phyloP scores from a whole-genome alignment of 2,329 filamentous ascomycete genomes.

The Aotearoamyces nothofagi region DNA sequence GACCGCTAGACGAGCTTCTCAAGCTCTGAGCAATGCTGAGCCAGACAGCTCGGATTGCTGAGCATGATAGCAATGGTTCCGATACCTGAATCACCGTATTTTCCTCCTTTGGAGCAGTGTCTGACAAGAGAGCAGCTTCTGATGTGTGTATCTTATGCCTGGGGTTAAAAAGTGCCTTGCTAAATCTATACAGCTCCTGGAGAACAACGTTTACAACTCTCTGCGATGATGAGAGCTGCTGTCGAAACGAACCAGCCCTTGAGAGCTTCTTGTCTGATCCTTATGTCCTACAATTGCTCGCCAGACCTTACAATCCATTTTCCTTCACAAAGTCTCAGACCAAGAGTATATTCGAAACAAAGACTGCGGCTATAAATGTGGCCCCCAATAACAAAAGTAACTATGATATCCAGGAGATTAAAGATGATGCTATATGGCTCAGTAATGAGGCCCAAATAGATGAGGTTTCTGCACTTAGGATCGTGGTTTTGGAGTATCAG shows the following conservation, averaged over 20 bases:
- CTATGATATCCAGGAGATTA: conserved; percentile 65
- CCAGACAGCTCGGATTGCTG: conserved; percentile 20
- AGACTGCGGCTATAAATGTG: conserved; percentile 75
- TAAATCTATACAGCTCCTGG: conserved; percentile 38
- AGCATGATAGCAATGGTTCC: conserved; percentile 53
- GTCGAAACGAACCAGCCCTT: conserved; percentile 39
- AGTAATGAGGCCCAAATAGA: conserved; percentile 65
- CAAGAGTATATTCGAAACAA: conserved; percentile 63
- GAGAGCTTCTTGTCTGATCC: conserved; percentile 54
- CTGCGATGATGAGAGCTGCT: conserved; percentile 42
- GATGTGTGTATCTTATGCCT: conserved; percentile 42
- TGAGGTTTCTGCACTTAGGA: conserved; percentile 65
- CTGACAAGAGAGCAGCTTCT: conserved; percentile 67
- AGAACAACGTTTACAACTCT: conserved; percentile 40
- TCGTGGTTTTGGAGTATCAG: conserved; percentile 75
- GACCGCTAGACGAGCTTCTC: conserved; percentile 8
- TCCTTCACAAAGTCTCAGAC: conserved; percentile 42
- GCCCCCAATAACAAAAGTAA: conserved; percentile 49
- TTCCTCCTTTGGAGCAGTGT: conserved; percentile 74
- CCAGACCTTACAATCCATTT: conserved; percentile 54
- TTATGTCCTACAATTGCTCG: conserved; percentile 52
- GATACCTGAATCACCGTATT: conserved; percentile 55
- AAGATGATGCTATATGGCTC: conserved; percentile 75
- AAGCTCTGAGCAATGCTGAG: conserved; percentile 15
- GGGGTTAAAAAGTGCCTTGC: conserved; percentile 3